Evolutionary conservation across 108 stramenopile species (phyloP).

Genomic region (Cyclotella sp.): DNA sequence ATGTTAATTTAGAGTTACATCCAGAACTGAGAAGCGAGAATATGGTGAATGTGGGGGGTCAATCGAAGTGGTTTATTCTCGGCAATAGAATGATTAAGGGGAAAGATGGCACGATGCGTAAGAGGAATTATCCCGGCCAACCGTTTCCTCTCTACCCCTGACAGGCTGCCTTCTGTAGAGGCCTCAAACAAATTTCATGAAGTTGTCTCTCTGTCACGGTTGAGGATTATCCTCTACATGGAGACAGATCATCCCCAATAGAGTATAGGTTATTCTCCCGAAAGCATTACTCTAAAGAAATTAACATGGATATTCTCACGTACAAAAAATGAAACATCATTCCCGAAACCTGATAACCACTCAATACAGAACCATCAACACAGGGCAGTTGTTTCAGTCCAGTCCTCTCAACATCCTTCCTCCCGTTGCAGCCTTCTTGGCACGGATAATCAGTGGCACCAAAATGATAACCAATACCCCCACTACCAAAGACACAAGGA

Average conservation of each 20-base stretch:
- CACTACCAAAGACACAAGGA: constrained; percentile 73
- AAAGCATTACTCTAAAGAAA: too few species aligned
- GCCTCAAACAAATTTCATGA: too few species aligned
- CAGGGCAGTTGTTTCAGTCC: neutral
- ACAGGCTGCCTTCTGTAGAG: neutral
- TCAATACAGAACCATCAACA: too few species aligned
- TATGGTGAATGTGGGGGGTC: neutral
- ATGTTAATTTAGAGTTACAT: constrained; percentile 17
- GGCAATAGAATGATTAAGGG: constrained; percentile 1
- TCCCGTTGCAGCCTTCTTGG: constrained; percentile 58
- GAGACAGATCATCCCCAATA: too few species aligned
- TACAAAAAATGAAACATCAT: too few species aligned
- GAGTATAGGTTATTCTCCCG: too few species aligned
- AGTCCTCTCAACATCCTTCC: constrained; percentile 45
- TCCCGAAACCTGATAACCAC: too few species aligned
- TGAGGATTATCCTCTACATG: too few species aligned
- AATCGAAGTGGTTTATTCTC: constrained; percentile 7
- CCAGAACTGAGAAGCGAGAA: neutral
- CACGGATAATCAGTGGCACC: constrained; percentile 74
- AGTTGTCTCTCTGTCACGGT: too few species aligned
- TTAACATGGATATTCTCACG: too few species aligned
- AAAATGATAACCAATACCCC: constrained; percentile 79
- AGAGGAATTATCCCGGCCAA: constrained; percentile 2
- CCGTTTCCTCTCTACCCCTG: neutral
- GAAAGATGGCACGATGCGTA: constrained; percentile 1